Base-by-base conservation (phyloP, 2,329 filamentous ascomycete species). In the Talaromyces rugulosus region DNA sequence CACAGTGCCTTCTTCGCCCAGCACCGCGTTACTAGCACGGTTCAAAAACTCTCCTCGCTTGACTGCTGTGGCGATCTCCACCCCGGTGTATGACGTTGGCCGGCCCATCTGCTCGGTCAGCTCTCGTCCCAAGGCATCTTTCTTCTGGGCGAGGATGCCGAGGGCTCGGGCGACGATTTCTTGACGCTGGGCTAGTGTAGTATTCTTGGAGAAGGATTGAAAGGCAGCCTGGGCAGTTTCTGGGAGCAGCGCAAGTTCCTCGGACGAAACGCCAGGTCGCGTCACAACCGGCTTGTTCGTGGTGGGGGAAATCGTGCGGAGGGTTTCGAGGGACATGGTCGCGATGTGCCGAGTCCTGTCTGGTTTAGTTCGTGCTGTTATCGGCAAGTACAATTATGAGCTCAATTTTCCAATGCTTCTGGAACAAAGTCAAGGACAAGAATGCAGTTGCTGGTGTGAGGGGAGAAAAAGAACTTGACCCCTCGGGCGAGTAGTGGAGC, bases 31-130 rank as follows among this genome's bases (percentile, higher is more conserved):
- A 69, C 89, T 92, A 65, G 96, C 89, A 74, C 91, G 92, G 69
- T 96, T 83, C 62, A 98, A 81, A 72, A 96, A 96, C 72, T 96
- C 87, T 66, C 88, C 90, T 66, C 94, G 86, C 79, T 90, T 91
- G 66, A 96, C 85, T 7, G 93, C 93, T 16, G 94, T 98, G 33
- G 86, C 80, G 67, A 98, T 84, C 80, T 98, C 94, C 68, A 87
- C 92, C 54, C 84, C 87, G 0, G 91, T 90, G 75, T 94, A 97
- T 42, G 89, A 85, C 70, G 97, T 96, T 36, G 94, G 94, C 23
- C 94, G 85, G 50, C 94, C 94, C 93, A 98, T 98, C 80, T 98
- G 93, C 74, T 91, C 88, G 0, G 93, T 97, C 63, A 98, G 80
- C 75, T 97, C 93, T 67, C 86, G 84, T 5, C 89, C 92, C 36